phyloP scores from a whole-genome alignment of 176 grass and related monocot genomes.

The Stipa capillata region DNA sequence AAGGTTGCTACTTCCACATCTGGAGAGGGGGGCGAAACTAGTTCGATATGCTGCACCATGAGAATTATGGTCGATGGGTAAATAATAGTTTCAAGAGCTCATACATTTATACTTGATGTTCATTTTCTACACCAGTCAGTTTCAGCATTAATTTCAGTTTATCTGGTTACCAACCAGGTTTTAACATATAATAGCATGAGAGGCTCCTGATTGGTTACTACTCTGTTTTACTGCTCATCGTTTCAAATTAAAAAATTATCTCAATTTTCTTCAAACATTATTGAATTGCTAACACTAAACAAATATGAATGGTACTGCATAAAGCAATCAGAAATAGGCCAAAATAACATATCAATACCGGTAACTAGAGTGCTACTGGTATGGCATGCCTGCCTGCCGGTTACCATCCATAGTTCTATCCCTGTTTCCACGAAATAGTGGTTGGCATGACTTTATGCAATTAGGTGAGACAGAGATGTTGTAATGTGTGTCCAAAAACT shows the following conservation, averaged over 20 bases:
- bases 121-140: too few relatives aligned
- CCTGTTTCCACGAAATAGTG: not conserved
- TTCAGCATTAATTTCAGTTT: too few relatives aligned
- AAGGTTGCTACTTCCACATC: conserved; percentile 54
- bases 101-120: too few relatives aligned
- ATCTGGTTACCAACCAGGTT: too few relatives aligned
- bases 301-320: too few relatives aligned
- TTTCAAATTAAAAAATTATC: too few relatives aligned
- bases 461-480: not conserved
- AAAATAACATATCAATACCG: not conserved
- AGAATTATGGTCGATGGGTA: not conserved
- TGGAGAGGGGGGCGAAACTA: conserved; percentile 57
- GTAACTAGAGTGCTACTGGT: not conserved
- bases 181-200: too few relatives aligned
- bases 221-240: too few relatives aligned
- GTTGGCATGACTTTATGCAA: not conserved
- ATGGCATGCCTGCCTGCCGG: not conserved
- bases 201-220: too few relatives aligned
- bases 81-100: not conserved
- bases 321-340: not conserved
- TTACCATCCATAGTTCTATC: not conserved
- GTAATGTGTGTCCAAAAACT: not conserved
- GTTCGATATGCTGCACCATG: conserved; percentile 66
- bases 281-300: too few relatives aligned
- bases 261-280: too few relatives aligned